phyloP scores from a whole-genome alignment of 352 stramenopile genomes.

The Phytopythium ostracodes region DNA sequence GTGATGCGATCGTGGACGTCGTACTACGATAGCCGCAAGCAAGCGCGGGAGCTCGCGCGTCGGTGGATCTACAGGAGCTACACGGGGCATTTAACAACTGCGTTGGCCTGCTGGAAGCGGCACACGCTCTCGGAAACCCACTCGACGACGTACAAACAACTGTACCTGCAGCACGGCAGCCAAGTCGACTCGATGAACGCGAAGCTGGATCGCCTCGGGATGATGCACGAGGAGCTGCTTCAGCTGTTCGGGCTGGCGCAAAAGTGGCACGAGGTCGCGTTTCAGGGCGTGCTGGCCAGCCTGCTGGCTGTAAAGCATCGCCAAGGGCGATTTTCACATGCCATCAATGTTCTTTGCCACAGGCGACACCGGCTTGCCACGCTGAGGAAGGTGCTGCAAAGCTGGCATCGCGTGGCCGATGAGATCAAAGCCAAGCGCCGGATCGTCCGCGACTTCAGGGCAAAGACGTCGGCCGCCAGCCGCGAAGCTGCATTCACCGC shows the following conservation, averaged over 20 bases:
- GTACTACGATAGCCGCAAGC: slow-evolving; percentile 14
- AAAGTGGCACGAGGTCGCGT: neutral
- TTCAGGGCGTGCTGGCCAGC: neutral
- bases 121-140: neutral
- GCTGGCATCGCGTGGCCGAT: neutral
- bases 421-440: neutral
- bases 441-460: neutral
- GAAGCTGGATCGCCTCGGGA: neutral
- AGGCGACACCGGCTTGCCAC: neutral
- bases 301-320: neutral
- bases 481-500: neutral
- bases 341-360: neutral
- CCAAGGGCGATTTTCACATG: too few species aligned
- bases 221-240: slow-evolving; percentile 5
- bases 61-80: slow-evolving; percentile 15
- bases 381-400: neutral
- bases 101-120: neutral
- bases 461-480: neutral
- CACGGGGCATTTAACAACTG: neutral
- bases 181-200: neutral
- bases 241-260: neutral
- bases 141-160: neutral
- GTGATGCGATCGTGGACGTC: slow-evolving; percentile 19
- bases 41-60: slow-evolving; percentile 19
- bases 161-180: neutral